Percentiles rank a stretch among this genome's conserved stretches.
These are phyloP conservation scores for Pseudogymnoascus sp. DNA, from an alignment of 2,329 filamentous ascomycete genomes.

Conservation along the genomic window DNA sequence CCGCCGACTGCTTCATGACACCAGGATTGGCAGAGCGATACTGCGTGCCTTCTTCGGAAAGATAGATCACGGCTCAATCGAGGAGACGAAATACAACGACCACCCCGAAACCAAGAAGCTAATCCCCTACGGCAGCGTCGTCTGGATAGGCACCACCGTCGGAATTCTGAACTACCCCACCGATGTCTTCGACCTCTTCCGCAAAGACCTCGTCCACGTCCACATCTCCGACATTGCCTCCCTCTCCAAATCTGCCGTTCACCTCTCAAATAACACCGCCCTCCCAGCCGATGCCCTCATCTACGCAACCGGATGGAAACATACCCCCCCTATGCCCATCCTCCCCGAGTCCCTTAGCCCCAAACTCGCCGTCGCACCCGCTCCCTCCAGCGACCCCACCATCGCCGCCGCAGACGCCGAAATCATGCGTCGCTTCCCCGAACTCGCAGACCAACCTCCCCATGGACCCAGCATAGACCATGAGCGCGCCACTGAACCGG, in stretches of 20 bases:
- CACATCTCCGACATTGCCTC: conserved; percentile 42
- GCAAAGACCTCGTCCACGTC: conserved; percentile 40
- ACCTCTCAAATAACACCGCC: conserved; percentile 39
- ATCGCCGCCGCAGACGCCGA: conserved; percentile 36
- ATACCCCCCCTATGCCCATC: conserved; percentile 43
- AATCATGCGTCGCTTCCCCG: conserved; percentile 29
- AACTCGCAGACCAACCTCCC: conserved; percentile 43
- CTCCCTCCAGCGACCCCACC: conserved; percentile 18
- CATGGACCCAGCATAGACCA: conserved; percentile 27
- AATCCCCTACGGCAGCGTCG: conserved; percentile 40
- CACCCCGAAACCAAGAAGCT: conserved; percentile 44
- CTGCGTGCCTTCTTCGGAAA: conserved; percentile 49
- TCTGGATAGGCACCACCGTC: conserved; percentile 46
- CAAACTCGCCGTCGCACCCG: neutral
- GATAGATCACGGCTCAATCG: conserved; percentile 45
- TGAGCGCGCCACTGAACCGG: conserved; percentile 6
- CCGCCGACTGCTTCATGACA: conserved; percentile 47
- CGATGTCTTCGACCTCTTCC: conserved; percentile 47
- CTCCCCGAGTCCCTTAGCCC: conserved; percentile 12
- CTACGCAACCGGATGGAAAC: conserved; percentile 51
- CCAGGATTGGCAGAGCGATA: conserved; percentile 40
- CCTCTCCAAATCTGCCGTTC: conserved; percentile 38
- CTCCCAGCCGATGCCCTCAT: conserved; percentile 44
- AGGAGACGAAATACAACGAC: conserved; percentile 42
- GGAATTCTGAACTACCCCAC: conserved; percentile 52